phyloP scores from a whole-genome alignment of 2,329 filamentous ascomycete genomes.

The Penicillium sp. region DNA sequence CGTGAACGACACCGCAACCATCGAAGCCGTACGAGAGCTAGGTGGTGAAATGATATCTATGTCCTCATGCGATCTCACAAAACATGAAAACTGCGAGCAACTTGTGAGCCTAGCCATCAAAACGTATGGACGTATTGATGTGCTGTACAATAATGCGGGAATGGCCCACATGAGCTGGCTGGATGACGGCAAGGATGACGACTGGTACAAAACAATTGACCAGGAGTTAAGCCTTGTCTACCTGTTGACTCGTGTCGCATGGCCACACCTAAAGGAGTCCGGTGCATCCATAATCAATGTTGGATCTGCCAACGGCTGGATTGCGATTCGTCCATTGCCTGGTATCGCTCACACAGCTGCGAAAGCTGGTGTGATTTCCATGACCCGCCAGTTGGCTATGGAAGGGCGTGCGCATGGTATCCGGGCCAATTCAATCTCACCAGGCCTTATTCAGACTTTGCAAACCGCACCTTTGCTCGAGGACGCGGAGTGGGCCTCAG shows the following conservation, averaged over 20 bases:
- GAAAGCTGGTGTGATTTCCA: conserved; percentile 8
- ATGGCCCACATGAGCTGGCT: conserved; percentile 3
- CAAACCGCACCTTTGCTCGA: background rate
- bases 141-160: background rate
- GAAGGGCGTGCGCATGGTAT: conserved; percentile 4
- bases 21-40: background rate
- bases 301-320: conserved; percentile 2
- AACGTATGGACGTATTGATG: conserved; percentile 3
- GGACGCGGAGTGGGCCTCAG: background rate
- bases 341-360: conserved; percentile 1
- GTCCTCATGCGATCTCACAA: background rate
- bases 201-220: conserved; percentile 5
- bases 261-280: background rate
- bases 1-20: background rate
- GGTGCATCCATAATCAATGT: conserved; percentile 6
- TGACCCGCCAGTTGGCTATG: conserved; percentile 8
- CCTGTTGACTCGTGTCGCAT: background rate
- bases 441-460: background rate
- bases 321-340: background rate
- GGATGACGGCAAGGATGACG: background rate
- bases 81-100: conserved; percentile 1
- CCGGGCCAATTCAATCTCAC: conserved; percentile 4
- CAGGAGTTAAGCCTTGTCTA: conserved; percentile 4
- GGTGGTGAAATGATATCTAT: conserved; percentile 4
- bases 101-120: background rate